Percentiles rank a stretch among this genome's conserved stretches.
Evolutionary conservation across 371 early-diverging fungal genomes (phyloP).

Genomic region (Lichtheimia ramosa): DNA sequence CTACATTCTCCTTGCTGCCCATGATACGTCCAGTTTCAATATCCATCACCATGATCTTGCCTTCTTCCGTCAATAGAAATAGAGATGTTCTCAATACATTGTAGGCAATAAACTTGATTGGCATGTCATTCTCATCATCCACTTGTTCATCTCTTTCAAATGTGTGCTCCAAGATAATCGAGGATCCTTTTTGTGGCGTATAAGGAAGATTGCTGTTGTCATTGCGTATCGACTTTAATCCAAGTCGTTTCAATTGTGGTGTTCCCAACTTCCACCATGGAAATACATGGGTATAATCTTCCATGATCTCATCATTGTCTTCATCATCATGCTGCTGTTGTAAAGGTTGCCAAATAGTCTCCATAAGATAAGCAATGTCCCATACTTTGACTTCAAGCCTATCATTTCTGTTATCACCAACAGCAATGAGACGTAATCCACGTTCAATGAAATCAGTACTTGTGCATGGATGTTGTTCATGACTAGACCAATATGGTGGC

Average conservation of each 20-base stretch:
- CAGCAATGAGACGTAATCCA: constrained; percentile 34
- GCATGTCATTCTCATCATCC: constrained; percentile 18
- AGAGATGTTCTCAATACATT: constrained; percentile 42
- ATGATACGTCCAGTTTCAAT: constrained; percentile 44
- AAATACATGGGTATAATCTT: constrained; percentile 18
- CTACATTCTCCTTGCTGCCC: constrained; percentile 36
- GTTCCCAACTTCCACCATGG: constrained; percentile 40
- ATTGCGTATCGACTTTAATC: constrained; percentile 21
- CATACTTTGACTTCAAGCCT: constrained; percentile 45
- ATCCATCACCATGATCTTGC: constrained; percentile 46
- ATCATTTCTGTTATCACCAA: constrained; percentile 30
- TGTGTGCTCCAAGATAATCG: constrained; percentile 36
- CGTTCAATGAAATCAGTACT: constrained; percentile 17
- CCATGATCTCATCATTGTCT: neutral
- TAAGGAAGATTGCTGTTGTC: constrained; percentile 22
- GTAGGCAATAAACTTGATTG: constrained; percentile 48
- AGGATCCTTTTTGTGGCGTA: constrained; percentile 26
- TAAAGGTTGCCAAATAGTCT: constrained; percentile 27
- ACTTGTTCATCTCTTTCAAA: constrained; percentile 23
- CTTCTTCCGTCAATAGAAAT: constrained; percentile 48
- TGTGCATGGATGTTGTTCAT: neutral
- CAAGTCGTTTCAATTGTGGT: constrained; percentile 20
- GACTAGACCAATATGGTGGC: constrained; percentile 29
- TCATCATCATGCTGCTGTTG: neutral
- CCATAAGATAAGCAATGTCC: constrained; percentile 40